phyloP scores from a whole-genome alignment of 208 protist genomes.

The Lotmaria passim region DNA sequence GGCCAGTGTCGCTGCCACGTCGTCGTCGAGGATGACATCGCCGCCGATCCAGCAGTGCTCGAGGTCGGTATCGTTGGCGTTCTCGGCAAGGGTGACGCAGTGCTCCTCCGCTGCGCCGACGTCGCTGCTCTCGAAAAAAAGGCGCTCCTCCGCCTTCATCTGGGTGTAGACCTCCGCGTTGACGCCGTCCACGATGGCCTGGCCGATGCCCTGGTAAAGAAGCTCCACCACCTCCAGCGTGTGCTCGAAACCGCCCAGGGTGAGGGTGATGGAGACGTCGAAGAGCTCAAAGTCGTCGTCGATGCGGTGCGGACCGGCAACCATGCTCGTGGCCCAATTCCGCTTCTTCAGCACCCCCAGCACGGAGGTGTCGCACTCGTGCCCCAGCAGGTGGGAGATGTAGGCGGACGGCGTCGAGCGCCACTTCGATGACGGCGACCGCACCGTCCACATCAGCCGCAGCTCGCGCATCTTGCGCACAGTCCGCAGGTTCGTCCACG shows the following conservation, averaged over 20 bases:
- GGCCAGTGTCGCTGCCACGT: constrained; percentile 44
- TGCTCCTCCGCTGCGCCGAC: constrained; percentile 40
- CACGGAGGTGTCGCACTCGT: constrained; percentile 92
- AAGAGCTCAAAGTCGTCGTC: constrained; percentile 74
- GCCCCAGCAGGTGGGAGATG: constrained; percentile 90
- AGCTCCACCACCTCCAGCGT: constrained; percentile 59
- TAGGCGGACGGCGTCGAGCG: constrained; percentile 71
- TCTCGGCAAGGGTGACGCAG: constrained; percentile 47
- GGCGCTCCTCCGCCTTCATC: constrained; percentile 56
- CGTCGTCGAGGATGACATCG: constrained; percentile 57
- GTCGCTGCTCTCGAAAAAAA: constrained; percentile 67
- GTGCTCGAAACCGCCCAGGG: constrained; percentile 54
- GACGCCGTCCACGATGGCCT: constrained; percentile 46
- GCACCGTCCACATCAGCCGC: constrained; percentile 64
- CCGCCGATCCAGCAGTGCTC: constrained; percentile 56
- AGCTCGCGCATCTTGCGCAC: constrained; percentile 62
- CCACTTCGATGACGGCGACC: constrained; percentile 47
- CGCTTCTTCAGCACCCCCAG: constrained; percentile 81
- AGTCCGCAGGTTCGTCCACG: constrained; percentile 71
- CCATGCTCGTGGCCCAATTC: constrained; percentile 71
- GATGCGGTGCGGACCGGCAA: constrained; percentile 56
- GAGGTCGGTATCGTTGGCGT: constrained; percentile 48
- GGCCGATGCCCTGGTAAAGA: constrained; percentile 72
- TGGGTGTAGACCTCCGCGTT: constrained; percentile 57
- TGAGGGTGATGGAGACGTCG: constrained; percentile 56